A percentile compares a stretch with the other conserved stretches of the same genome.
phyloP scores from a whole-genome alignment of 257 asterid genomes.

The Ehretia macrophylla region DNA sequence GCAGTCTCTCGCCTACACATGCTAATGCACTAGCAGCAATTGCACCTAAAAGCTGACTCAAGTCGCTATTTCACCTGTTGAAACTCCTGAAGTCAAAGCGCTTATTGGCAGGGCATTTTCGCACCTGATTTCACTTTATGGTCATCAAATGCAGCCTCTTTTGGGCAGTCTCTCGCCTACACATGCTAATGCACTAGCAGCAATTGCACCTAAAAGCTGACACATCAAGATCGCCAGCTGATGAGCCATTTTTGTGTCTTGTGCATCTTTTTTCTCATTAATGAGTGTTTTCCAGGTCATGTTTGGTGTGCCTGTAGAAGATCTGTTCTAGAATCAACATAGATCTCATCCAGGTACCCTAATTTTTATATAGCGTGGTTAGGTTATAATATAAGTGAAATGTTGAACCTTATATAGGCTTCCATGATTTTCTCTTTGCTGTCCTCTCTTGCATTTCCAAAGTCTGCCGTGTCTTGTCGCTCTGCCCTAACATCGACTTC shows the following conservation, averaged over 20 bases:
- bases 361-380: not conserved
- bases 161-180: constrained; percentile 78
- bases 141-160: constrained; percentile 92
- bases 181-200: constrained; percentile 84
- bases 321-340: constrained; percentile 1
- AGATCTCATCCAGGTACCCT: constrained; percentile 9
- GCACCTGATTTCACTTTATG: constrained; percentile 75
- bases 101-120: constrained; percentile 89
- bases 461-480: too few relatives aligned
- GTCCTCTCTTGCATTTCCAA: too few relatives aligned
- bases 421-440: too few relatives aligned
- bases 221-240: not conserved
- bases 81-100: constrained; percentile 79
- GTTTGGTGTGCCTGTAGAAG: constrained; percentile 3
- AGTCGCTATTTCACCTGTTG: constrained; percentile 77
- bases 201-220: constrained; percentile 79
- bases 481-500: too few relatives aligned
- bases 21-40: constrained; percentile 89
- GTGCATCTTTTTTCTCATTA: not conserved
- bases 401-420: too few relatives aligned
- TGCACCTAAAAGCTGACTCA: constrained; percentile 67
- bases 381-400: too few relatives aligned
- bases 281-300: not conserved
- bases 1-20: constrained; percentile 73
- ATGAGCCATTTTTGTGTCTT: not conserved